Evolutionary conservation across 2,329 filamentous ascomycete genomes (phyloP).

Genomic region (Aspergillus bombycis): DNA sequence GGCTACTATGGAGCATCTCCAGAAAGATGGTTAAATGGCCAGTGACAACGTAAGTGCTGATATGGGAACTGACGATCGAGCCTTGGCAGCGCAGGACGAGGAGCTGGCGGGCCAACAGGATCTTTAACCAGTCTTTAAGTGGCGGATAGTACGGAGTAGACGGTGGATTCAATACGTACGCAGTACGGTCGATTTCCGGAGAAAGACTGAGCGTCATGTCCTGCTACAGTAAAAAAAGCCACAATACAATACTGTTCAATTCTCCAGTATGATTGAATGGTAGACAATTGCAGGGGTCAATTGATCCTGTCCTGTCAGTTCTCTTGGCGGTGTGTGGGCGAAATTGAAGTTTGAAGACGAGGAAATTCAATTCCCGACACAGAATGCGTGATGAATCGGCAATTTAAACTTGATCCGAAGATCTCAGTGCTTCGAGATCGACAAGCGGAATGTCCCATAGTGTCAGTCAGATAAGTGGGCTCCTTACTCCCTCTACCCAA

Average conservation of each 20-base stretch:
- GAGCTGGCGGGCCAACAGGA: conserved; percentile 16
- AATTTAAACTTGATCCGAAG: neutral
- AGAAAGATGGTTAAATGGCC: conserved; percentile 14
- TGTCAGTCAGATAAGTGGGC: neutral
- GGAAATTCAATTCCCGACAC: neutral
- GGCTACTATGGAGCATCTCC: conserved; percentile 11
- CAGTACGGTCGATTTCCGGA: too few species aligned
- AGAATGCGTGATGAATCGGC: neutral
- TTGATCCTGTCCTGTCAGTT: too few species aligned
- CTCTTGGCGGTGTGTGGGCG: neutral
- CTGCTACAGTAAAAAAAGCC: neutral
- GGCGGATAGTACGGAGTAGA: neutral
- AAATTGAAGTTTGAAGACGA: neutral
- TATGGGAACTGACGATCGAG: conserved; percentile 25
- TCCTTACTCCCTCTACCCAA: too few species aligned
- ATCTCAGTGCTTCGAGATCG: neutral
- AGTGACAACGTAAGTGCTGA: conserved; percentile 27
- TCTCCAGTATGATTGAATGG: too few species aligned
- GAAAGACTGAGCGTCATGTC: neutral
- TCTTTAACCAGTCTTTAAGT: conserved; percentile 7
- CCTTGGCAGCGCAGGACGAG: conserved; percentile 30
- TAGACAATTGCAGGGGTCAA: too few species aligned
- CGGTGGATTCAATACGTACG: neutral
- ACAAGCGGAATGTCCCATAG: neutral
- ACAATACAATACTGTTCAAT: neutral